These are phyloP conservation scores for Wickerhamomyces rabaulensis DNA, from an alignment of 805 yeast species.

Conservation along the genomic window DNA sequence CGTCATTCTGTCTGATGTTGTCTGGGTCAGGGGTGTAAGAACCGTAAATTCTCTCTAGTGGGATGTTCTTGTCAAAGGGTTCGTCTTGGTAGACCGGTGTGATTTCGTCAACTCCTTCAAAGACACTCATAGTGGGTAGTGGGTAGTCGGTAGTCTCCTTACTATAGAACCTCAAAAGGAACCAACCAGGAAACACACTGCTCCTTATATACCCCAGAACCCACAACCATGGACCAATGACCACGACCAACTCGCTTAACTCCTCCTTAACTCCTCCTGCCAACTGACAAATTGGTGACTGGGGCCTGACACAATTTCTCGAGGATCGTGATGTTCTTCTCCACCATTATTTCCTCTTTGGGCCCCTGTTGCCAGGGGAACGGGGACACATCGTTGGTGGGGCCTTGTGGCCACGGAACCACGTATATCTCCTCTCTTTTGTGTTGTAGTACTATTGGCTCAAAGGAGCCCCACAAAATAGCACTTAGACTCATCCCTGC, in stretches of 20 bases:
- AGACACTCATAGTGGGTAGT: constrained; percentile 12
- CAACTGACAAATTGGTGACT: not conserved
- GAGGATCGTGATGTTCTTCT: not conserved
- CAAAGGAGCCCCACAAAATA: too few species aligned
- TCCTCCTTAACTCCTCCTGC: too few species aligned
- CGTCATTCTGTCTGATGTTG: constrained; percentile 21
- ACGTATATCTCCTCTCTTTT: too few species aligned
- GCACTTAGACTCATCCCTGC: too few species aligned
- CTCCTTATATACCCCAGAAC: not conserved
- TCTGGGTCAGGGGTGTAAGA: constrained; percentile 22
- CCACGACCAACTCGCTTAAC: too few species aligned
- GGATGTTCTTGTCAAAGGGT: constrained; percentile 23
- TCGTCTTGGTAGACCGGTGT: constrained; percentile 20
- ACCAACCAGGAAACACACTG: too few species aligned
- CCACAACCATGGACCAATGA: too few species aligned
- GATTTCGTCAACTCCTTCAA: constrained; percentile 20
- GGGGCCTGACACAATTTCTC: not conserved
- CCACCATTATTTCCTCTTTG: not conserved
- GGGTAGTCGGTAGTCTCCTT: too few species aligned
- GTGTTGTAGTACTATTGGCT: too few species aligned
- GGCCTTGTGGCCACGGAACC: too few species aligned
- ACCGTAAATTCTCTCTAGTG: constrained; percentile 26
- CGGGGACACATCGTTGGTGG: not conserved
- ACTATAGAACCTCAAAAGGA: too few species aligned
- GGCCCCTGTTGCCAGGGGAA: not conserved